Base-by-base conservation (phyloP, 805 yeast genomes). In the Candida ascalaphidarum region DNA sequence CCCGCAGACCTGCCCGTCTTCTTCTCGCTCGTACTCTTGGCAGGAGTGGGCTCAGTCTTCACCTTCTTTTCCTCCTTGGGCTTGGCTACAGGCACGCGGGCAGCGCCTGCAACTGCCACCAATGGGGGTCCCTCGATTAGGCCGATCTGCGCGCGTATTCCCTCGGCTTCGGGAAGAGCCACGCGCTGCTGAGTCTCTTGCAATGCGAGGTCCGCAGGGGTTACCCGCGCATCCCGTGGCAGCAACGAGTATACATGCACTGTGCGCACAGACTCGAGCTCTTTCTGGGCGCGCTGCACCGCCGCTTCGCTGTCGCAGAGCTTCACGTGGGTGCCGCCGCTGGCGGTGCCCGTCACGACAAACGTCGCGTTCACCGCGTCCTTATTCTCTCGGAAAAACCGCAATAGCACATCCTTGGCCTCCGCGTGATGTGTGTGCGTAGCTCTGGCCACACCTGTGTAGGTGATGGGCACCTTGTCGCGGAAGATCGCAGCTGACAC, bases 301-400 rank as follows among this genome's bases (percentile, higher is more conserved):
- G 41, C 45, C 1, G 29, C 29, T 8, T 44, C 59, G 40, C 32
- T 52, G 6, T 38, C 45, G 30, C 37, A 39, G 20, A 46, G 32
- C 32, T 48, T 48, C 24, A 55, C 36, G 18, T 40, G 32, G 3
- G 30, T 21, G 9, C 42, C 36, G 7, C 21, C 39, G 3, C 39
- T 37, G n/a, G 28, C 30, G 5, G n/a, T 6, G 1, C 77, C 77
- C 1, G 57, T 45, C 10, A 66, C 56, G 3, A 68, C 38, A 35
- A 60, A 69, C 0, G 63, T 48, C 0, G 71, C 71, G 4, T 49
- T 41, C 6, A 70, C 30, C 22, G 52, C 46, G 11, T 55, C 36
- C 29, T 42, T 46, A 36, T 68, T 59, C 19, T 51, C 39, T 5
- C 40, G 35, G 36, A 58, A 65, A 41, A 55, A 71, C 4, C 56